Evolutionary conservation across 495 filamentous ascomycete species (phyloP).

Genomic region (Penicillium malachiteum): DNA sequence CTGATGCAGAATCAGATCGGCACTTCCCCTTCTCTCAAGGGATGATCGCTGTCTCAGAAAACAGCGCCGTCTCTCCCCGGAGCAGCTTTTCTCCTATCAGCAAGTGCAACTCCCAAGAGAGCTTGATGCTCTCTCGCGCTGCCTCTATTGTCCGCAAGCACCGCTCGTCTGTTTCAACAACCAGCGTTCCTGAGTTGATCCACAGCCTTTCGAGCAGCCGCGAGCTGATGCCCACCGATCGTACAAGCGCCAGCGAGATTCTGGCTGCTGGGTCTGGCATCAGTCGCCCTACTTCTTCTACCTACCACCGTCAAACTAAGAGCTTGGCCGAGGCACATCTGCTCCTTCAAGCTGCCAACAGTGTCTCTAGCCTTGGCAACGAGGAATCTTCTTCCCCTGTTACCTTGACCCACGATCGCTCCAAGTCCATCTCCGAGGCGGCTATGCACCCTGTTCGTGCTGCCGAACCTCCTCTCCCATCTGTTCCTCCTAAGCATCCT

Average conservation of each 20-base stretch:
- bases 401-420: constrained; percentile 32
- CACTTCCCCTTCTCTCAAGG: constrained; percentile 43
- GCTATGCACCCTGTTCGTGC: constrained; percentile 16
- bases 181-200: constrained; percentile 56
- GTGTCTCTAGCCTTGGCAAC: constrained; percentile 19
- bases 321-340: constrained; percentile 38
- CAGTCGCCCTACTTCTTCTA: constrained; percentile 29
- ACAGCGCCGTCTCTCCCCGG: constrained; percentile 43
- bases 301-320: constrained; percentile 43
- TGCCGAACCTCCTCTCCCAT: constrained; percentile 9
- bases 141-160: constrained; percentile 52
- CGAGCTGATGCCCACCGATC: constrained; percentile 40
- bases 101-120: constrained; percentile 59
- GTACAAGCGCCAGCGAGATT: constrained; percentile 29
- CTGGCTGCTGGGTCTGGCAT: constrained; percentile 11
- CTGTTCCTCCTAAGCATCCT: constrained; percentile 19
- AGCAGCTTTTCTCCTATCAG: constrained; percentile 58
- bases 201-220: constrained; percentile 49
- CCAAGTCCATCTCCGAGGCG: constrained; percentile 38
- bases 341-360: constrained; percentile 29
- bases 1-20: constrained; percentile 47
- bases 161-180: constrained; percentile 56
- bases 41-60: constrained; percentile 33
- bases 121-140: constrained; percentile 49
- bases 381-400: constrained; percentile 15